Base-by-base conservation (phyloP, 1,139 yeast genomes). In the Diutina catenulata region DNA sequence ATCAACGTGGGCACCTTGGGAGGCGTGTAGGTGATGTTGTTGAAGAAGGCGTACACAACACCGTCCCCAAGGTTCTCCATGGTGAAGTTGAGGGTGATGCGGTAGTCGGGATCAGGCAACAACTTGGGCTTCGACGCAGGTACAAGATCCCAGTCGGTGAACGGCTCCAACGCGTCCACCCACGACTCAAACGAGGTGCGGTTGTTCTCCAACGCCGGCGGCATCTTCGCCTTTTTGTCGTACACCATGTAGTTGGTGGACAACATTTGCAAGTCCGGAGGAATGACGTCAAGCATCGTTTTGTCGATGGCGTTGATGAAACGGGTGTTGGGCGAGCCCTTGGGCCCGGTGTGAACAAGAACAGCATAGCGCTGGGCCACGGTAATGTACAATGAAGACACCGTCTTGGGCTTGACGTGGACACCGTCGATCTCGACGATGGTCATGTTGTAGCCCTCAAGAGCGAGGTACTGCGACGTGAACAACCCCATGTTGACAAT, bases 401-500 rank as follows among this genome's bases (percentile, higher is more conserved):
- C 72, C 4, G 56, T 61, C 41, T 65, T 63, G 11, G 80, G 80
- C 44, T 76, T 64, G 15, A 77, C 78, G 42, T 68, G 71, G 21
- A 76, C 66, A 43, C 93, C 93, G 56, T 81, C 93, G 19, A 78
- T 74, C 52, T 87, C 97, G 40, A 88, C 82, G 39, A 88, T 77
- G 4, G 80, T 74, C 56, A 88, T 68, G 25, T 70, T 74, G 58
- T 88, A 95, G 56, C 76, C 94, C 59, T 88, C 95, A 53, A 88
- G 71, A 63, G 76, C 80, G 53, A 88, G 60, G 59, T 77, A 83
- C 58, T 86, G 95, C 14, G 95, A 81, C 4, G 81, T 80, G 53
- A 88, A 86, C 38, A 94, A 86, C 47, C 95, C 96, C 47, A 76
- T 68, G 58, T 88, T 88, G 51, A 78, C 73, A 42, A 88, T 59